A percentile compares a stretch with the other conserved stretches of the same genome.
Conservation (phyloP, 2,329 filamentous ascomycete genomes). For the Aspergillus eucalypticola region DNA sequence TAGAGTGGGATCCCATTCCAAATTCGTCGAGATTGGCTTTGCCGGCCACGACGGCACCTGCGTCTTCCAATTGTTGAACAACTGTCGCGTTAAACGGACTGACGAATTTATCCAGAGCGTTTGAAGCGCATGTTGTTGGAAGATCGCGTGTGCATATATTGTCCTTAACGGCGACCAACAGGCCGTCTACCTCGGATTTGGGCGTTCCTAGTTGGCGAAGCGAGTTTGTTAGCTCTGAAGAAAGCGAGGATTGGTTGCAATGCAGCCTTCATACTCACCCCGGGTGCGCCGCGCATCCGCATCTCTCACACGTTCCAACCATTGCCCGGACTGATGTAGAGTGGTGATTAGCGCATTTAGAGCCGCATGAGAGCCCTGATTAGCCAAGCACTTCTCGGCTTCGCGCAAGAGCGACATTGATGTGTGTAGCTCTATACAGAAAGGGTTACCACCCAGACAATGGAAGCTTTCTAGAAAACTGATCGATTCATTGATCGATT, state of each 20-base stretch:
- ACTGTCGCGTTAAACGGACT: slow-evolving; percentile 85
- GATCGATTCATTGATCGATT: not conserved
- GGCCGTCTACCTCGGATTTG: slow-evolving; percentile 45
- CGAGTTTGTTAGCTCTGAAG: slow-evolving; percentile 6
- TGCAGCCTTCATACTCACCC: slow-evolving; percentile 27
- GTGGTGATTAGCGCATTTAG: slow-evolving; percentile 47
- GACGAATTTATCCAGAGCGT: slow-evolving; percentile 67
- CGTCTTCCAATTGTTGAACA: slow-evolving; percentile 64
- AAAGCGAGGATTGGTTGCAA: not conserved
- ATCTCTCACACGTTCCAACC: slow-evolving; percentile 39
- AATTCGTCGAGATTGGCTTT: slow-evolving; percentile 97
- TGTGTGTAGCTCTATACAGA: slow-evolving; percentile 8
- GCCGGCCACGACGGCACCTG: slow-evolving; percentile 65
- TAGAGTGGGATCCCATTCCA: slow-evolving; percentile 86
- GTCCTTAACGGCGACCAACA: slow-evolving; percentile 69
- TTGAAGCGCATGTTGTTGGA: slow-evolving; percentile 82
- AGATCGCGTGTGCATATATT: slow-evolving; percentile 68
- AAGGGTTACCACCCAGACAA: not conserved
- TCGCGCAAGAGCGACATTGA: slow-evolving; percentile 49
- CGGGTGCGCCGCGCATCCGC: slow-evolving; percentile 38
- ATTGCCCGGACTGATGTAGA: slow-evolving; percentile 34
- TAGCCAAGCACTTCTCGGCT: slow-evolving; percentile 46
- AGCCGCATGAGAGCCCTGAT: slow-evolving; percentile 36
- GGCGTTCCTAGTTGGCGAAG: slow-evolving; percentile 27
- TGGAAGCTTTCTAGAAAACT: not conserved